Evolutionary conservation across 1,139 yeast species (phyloP), one percentile per base, ranked within the genome.

Genomic region (Taphrina populina): DNA sequence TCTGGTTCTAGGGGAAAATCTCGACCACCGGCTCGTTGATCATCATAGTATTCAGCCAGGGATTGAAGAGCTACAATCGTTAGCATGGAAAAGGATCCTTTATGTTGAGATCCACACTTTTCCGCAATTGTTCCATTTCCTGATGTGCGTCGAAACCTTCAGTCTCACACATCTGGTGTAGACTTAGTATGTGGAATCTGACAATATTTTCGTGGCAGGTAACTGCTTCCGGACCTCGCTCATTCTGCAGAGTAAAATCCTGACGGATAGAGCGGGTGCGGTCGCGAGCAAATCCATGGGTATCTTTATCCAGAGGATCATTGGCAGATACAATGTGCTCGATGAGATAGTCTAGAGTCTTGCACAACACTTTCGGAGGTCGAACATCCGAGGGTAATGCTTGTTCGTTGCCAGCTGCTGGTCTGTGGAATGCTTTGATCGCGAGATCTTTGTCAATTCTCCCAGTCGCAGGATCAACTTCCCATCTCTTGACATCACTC

Each of bases 381-480:
- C 99, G 76, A 1, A 94, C 99, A 68, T 94, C 98, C 0, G 96
- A 88, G 0, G 98, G 99, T 57, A 94, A 72, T 2, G 97, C 95
- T 3, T 97, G 97, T 0, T 96, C 95, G 64, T 94, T 96, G 8
- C 98, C 98, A 1, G 98, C 97, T 8, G 96, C 96, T 0, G 99
- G 97, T 63, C 99, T 75, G 30, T 95, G 86, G 67, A 92, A 94
- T 1, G 96, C 95, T 69, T 94, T 94, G 5, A 94, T 80, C 0
- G 97, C 96, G 45, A 76, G 74, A 1, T 68, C 67, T 37, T 79
- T 70, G 0, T 90, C 77, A 1, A 88, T 85, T 60, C 73, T 76
- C n/a, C 83, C 82, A 0, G 85, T 78, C 0, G 30, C 45, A 1
- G 67, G 65, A 62, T 84, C 90, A 62, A 77, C 83, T 70, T 92